Evolutionary conservation across 192 early-diverging fungal species (phyloP).

Genomic region (Backusella circina): DNA sequence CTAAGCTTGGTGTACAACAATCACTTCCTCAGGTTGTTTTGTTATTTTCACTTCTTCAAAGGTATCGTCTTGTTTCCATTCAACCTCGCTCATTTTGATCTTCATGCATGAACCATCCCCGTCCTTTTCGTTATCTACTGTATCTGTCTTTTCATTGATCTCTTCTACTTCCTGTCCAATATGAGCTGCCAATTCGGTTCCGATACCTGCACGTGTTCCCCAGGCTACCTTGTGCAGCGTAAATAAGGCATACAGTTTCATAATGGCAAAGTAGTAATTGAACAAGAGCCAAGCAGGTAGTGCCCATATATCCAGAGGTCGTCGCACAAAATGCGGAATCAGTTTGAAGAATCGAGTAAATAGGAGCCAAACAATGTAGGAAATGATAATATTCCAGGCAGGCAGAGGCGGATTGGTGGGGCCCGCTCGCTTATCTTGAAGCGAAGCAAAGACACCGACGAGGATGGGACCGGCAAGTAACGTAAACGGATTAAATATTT

Average conservation of each 20-base stretch:
- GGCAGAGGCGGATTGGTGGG: conserved; percentile 39
- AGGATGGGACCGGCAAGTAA: conserved; percentile 61
- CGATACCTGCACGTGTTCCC: conserved; percentile 60
- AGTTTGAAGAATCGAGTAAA: conserved; percentile 64
- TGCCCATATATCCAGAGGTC: conserved; percentile 61
- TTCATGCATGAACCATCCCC: background rate
- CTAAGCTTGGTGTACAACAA: background rate
- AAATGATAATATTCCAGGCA: conserved; percentile 56
- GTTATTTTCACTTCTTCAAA: background rate
- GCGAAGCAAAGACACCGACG: conserved; percentile 46
- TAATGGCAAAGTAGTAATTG: conserved; percentile 67
- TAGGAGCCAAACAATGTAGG: conserved; percentile 61
- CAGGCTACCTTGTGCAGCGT: conserved; percentile 68
- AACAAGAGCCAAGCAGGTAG: conserved; percentile 67
- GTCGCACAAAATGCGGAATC: conserved; percentile 57
- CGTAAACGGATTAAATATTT: conserved; percentile 71
- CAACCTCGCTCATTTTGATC: background rate
- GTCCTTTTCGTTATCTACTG: background rate
- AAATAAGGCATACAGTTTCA: conserved; percentile 68
- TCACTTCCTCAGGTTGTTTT: background rate
- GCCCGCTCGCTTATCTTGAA: conserved; percentile 31
- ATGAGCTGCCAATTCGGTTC: conserved; percentile 30
- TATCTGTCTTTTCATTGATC: background rate
- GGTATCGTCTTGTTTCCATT: background rate
- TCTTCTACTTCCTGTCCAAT: conserved; percentile 17